Percentiles rank a stretch among this genome's conserved stretches.
Conservation (phyloP, 768 basidiomycete genomes). For the Russula foetens region DNA sequence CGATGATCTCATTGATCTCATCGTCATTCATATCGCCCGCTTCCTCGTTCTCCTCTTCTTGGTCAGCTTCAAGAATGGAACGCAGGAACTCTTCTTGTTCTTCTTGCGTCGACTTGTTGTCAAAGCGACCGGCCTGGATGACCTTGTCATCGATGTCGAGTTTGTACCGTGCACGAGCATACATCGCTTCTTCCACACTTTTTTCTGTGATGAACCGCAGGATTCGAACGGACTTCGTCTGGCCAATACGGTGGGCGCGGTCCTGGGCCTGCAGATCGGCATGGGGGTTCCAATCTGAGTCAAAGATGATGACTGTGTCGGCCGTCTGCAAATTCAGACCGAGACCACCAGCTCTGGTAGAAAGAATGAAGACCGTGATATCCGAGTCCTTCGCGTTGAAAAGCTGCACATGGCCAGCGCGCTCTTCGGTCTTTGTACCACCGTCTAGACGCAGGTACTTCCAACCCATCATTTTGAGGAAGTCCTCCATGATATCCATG, state of each 20-base stretch:
- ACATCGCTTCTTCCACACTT: conserved; percentile 98
- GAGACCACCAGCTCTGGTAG: conserved; percentile 89
- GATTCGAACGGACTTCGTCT: conserved; percentile 96
- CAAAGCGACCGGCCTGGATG: conserved; percentile 97
- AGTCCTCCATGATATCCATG: conserved; percentile 98
- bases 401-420: conserved; percentile 73
- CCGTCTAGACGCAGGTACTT: conserved; percentile 92
- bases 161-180: conserved; percentile 90
- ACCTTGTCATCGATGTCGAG: conserved; percentile 99
- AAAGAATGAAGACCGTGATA: conserved; percentile 87
- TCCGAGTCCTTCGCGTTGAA: conserved; percentile 91
- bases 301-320: conserved; percentile 87
- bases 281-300: conserved; percentile 93
- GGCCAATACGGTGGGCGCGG: conserved; percentile 99
- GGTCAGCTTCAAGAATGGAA: conserved; percentile 83
- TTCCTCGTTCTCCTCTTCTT: conserved; percentile 85
- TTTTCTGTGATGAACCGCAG: conserved; percentile 96
- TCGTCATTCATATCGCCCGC: conserved; percentile 90
- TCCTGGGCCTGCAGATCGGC: conserved; percentile 99
- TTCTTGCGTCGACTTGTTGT: conserved; percentile 96
- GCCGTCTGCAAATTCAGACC: conserved; percentile 88
- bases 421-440: conserved; percentile 93
- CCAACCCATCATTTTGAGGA: conserved; percentile 78
- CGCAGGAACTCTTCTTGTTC: conserved; percentile 95
- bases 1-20: conserved; percentile 88